Evolutionary conservation across 2,329 filamentous ascomycete genomes (phyloP).

Genomic region (Fusarium sp.): DNA sequence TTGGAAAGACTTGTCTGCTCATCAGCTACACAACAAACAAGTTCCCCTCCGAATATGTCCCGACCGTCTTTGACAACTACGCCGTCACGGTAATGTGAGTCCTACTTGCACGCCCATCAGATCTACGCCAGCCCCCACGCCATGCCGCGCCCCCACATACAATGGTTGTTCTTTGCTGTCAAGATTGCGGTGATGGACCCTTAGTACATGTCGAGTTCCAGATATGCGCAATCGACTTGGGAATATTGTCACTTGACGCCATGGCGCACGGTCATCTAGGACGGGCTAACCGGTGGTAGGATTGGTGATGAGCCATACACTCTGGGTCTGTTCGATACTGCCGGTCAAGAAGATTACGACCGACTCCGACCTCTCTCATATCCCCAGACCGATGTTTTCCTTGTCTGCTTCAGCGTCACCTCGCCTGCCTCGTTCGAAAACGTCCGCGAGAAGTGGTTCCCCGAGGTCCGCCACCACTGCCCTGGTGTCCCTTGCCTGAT

Average conservation of each 20-base stretch:
- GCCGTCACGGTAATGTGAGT: conserved; percentile 99
- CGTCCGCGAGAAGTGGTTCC: conserved; percentile 99
- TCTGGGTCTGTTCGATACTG: conserved; percentile 96
- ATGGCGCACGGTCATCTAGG: neutral
- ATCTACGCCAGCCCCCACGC: conserved; percentile 29
- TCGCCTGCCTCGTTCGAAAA: conserved; percentile 99
- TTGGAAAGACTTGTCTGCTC: conserved; percentile 98
- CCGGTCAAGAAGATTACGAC: conserved; percentile 99
- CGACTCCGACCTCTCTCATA: conserved; percentile 96
- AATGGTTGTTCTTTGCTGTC: conserved; percentile 18
- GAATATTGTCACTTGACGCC: conserved; percentile 9
- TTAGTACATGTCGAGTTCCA: conserved; percentile 5
- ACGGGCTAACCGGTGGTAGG: conserved; percentile 65
- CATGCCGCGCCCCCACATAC: conserved; percentile 22
- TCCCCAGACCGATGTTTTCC: conserved; percentile 97
- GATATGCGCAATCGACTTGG: neutral
- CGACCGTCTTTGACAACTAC: conserved; percentile 99
- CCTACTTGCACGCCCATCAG: conserved; percentile 32
- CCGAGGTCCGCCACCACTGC: conserved; percentile 98
- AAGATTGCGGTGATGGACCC: conserved; percentile 3
- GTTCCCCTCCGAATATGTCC: conserved; percentile 99
- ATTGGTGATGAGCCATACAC: conserved; percentile 99
- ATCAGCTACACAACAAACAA: conserved; percentile 99
- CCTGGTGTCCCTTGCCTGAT: conserved; percentile 98
- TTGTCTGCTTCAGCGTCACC: conserved; percentile 98